A percentile compares a stretch with the other conserved stretches of the same genome.
These are phyloP conservation scores for Aspergillus bertholletiae DNA, from an alignment of 495 filamentous ascomycete genomes.

Conservation along the genomic window DNA sequence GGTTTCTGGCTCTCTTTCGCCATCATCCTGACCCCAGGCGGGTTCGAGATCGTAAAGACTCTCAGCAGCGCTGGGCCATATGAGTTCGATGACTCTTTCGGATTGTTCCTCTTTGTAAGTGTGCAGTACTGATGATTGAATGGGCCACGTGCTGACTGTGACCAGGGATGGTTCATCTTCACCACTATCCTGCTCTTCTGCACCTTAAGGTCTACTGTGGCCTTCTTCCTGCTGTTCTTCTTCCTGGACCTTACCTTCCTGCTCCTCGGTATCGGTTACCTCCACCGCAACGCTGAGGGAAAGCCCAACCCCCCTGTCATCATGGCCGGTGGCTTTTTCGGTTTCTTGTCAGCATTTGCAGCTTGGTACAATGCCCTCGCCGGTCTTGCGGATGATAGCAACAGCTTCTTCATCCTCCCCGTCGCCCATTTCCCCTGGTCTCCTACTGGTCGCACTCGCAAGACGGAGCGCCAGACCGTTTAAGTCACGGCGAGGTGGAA, in stretches of 20 bases:
- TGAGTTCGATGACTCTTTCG: slow-evolving; percentile 65
- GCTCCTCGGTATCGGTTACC: slow-evolving; percentile 74
- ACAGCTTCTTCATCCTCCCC: slow-evolving; percentile 94
- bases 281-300: slow-evolving; percentile 42
- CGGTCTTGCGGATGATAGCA: slow-evolving; percentile 82
- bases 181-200: slow-evolving; percentile 82
- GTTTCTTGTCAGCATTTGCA: slow-evolving; percentile 80
- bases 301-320: slow-evolving; percentile 49
- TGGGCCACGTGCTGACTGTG: slow-evolving; percentile 10
- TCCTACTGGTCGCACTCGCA: slow-evolving; percentile 68
- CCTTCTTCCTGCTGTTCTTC: slow-evolving; percentile 96
- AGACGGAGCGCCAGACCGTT: slow-evolving; percentile 39
- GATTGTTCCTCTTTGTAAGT: slow-evolving; percentile 77
- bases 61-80: slow-evolving; percentile 16
- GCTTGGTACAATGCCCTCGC: slow-evolving; percentile 98
- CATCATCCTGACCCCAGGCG: slow-evolving; percentile 81
- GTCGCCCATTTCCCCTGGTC: slow-evolving; percentile 98
- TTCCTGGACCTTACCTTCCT: slow-evolving; percentile 90
- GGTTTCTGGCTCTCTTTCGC: slow-evolving; percentile 96
- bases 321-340: slow-evolving; percentile 85
- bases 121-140: neutral
- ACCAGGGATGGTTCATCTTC: slow-evolving; percentile 94
- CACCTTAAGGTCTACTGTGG: slow-evolving; percentile 89
- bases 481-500: slow-evolving; percentile 15
- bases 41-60: slow-evolving; percentile 53